Evolutionary conservation across 2,329 filamentous ascomycete genomes (phyloP), one percentile per base, ranked within the genome.

Genomic region (Davidsoniella eucalypti): DNA sequence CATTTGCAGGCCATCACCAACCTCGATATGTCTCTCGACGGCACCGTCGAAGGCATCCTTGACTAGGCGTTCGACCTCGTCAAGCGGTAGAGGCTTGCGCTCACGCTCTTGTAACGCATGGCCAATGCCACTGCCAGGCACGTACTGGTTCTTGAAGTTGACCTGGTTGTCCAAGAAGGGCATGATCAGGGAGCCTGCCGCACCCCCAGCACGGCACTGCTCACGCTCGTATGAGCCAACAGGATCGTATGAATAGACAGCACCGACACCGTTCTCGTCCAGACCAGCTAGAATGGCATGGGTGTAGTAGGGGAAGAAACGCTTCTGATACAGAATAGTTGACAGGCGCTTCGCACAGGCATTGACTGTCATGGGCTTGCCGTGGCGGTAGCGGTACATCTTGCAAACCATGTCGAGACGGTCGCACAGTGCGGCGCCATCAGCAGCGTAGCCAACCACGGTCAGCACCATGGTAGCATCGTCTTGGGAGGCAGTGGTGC

Each of bases 141-240:
- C 74, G 64, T 94, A 94, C 71, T 95, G 90, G 66, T 98, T 98
- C 77, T 95, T 98, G 74, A 90, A 90, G 71, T 96, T 96, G 71
- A 98, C 92, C 69, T 98, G 93, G 66, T 98, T 98, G 67, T 98
- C 92, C 61, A 98, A 69, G 74, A 98, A 98, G 1, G 92, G 92
- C 85, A 95, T 98, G 68, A 98, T 98, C 66, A 98, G 70, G 61
- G 85, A 92, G 49, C 87, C 83, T 17, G 88, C 88, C 12, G 92
- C 88, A 59, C 92, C 92, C 40, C 86, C 92, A 36, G 92, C 88
- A 57, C 90, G 80, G 70, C 88, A 95, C 69, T 94, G 86, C 69
- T 98, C 92, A 57, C 92, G 75, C 73, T 98, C 92, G 69, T 96
- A 98, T 64, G 86, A 94, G 58, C 92, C 92, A 40, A 98, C 92